Percentiles rank a stretch among this genome's conserved stretches.
Conservation (phyloP, 2,329 filamentous ascomycete genomes). For the Paecilomyces niveus region DNA sequence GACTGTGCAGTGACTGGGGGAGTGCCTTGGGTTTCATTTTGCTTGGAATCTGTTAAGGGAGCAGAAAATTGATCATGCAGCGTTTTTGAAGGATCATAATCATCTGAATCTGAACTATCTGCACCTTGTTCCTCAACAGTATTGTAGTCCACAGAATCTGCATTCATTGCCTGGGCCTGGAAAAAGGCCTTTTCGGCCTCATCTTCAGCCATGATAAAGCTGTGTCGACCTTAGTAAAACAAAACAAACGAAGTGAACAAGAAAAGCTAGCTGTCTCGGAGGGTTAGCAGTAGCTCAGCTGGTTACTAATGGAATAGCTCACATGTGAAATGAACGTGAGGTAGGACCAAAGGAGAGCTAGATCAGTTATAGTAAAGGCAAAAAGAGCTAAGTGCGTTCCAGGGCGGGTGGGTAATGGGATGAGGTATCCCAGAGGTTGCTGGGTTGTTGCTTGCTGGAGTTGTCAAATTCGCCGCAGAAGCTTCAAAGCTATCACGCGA, state of each 20-base stretch:
- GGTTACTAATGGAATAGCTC: neutral
- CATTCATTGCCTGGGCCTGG: slow-evolving; percentile 40
- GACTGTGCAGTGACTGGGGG: slow-evolving; percentile 17
- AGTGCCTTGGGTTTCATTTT: slow-evolving; percentile 19
- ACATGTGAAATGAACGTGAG: neutral
- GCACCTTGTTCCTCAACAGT: slow-evolving; percentile 46
- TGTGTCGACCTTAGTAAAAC: slow-evolving; percentile 5
- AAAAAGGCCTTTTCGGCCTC: slow-evolving; percentile 49
- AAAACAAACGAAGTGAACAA: slow-evolving; percentile 6
- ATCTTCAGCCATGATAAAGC: slow-evolving; percentile 43
- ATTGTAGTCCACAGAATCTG: slow-evolving; percentile 30
- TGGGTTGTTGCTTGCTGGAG: slow-evolving; percentile 4
- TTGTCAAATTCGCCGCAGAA: slow-evolving; percentile 11
- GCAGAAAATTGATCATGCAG: slow-evolving; percentile 34
- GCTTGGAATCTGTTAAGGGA: slow-evolving; percentile 22
- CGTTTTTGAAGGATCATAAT: slow-evolving; percentile 48
- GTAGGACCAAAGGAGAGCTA: neutral
- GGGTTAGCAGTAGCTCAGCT: neutral
- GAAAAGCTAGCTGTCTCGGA: slow-evolving; percentile 2
- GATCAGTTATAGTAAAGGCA: neutral
- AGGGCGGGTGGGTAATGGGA: neutral
- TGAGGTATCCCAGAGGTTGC: slow-evolving; percentile 4
- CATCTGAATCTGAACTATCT: slow-evolving; percentile 50
- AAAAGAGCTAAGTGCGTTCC: neutral
- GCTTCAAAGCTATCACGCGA: slow-evolving; percentile 12